Conservation (phyloP, 1,139 yeast species). For the Trichomonascaceae sp. region DNA sequence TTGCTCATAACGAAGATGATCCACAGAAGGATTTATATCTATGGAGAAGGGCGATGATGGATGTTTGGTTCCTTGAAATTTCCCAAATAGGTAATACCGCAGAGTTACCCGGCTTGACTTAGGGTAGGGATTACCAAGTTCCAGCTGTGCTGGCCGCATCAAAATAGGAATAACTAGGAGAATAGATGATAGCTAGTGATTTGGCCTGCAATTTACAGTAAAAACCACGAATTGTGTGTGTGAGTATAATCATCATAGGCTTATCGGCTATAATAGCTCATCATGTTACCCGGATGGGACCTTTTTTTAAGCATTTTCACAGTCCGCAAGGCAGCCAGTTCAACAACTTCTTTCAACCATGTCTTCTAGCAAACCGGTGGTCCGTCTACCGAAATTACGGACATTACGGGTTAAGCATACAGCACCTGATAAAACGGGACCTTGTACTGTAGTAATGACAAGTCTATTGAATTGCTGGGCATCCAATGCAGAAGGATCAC, state of each 20-base stretch:
- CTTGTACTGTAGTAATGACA: constrained; percentile 78
- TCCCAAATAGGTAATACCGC: not conserved
- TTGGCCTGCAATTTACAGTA: too few relatives aligned
- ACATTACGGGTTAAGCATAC: constrained; percentile 67
- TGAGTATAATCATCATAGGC: too few relatives aligned
- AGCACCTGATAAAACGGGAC: constrained; percentile 52
- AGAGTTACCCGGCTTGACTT: not conserved
- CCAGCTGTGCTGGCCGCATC: too few relatives aligned
- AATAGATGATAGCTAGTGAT: too few relatives aligned
- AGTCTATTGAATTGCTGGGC: constrained; percentile 94
- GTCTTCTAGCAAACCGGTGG: constrained; percentile 26
- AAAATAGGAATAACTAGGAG: not conserved
- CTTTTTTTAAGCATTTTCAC: not conserved
- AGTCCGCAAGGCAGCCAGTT: not conserved
- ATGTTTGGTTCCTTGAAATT: not conserved
- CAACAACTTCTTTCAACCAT: constrained; percentile 14
- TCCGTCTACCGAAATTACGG: constrained; percentile 69
- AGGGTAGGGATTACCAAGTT: not conserved
- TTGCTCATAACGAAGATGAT: not conserved
- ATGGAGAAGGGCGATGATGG: not conserved
- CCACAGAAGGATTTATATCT: not conserved
- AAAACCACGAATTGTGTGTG: too few relatives aligned
- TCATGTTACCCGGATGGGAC: not conserved
- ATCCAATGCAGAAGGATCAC: constrained; percentile 79
- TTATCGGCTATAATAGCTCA: not conserved